These are phyloP conservation scores for Aspergillus tamarii DNA, from an alignment of 2,329 filamentous ascomycete genomes.

Conservation along the genomic window DNA sequence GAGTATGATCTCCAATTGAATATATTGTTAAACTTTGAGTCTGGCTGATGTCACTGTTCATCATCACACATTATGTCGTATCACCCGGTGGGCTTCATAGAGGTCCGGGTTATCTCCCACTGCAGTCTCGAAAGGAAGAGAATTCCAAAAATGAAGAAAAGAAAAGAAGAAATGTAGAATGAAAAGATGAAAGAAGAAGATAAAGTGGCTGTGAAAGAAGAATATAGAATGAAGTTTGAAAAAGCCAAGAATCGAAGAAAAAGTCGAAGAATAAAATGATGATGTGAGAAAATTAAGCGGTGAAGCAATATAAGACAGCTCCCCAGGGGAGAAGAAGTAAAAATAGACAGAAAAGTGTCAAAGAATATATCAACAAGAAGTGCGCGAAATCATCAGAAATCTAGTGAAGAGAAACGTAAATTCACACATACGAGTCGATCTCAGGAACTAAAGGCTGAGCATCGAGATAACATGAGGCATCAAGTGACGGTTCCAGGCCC, in stretches of 20 bases:
- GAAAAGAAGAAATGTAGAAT: background rate
- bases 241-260: slow-evolving; percentile 9
- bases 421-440: slow-evolving; percentile 42
- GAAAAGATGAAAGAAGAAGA: background rate
- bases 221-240: slow-evolving; percentile 2
- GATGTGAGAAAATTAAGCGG: background rate
- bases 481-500: slow-evolving; percentile 36
- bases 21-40: slow-evolving; percentile 5
- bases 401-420: background rate
- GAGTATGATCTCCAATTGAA: slow-evolving; percentile 4
- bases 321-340: background rate
- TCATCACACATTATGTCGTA: slow-evolving; percentile 11
- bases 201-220: background rate
- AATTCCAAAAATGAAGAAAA: background rate
- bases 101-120: background rate
- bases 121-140: background rate
- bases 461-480: slow-evolving; percentile 36
- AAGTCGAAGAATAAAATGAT: background rate
- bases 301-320: background rate
- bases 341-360: background rate
- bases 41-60: slow-evolving; percentile 5
- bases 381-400: background rate
- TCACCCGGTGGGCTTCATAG: slow-evolving; percentile 3
- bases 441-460: slow-evolving; percentile 37
- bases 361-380: slow-evolving; percentile 4